Evolutionary conservation across 208 protist genomes (phyloP).

Genomic region (Trypanosoma platydactyli): DNA sequence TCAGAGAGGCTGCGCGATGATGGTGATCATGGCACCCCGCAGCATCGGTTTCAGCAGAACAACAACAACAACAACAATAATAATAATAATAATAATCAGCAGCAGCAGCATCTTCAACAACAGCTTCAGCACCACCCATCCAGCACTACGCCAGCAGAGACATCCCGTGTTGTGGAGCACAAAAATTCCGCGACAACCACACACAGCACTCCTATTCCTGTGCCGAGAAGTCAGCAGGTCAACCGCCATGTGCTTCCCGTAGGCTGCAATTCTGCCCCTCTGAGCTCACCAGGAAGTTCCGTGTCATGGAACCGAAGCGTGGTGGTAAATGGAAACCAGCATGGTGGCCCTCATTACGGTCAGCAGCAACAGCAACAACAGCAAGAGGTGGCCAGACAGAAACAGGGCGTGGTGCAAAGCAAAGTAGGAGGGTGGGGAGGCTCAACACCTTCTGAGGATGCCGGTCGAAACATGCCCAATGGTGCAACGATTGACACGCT

Average conservation of each 20-base stretch:
- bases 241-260: constrained; percentile 1
- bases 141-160: constrained; percentile 1
- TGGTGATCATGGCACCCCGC: constrained; percentile 2
- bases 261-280: not conserved
- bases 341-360: not conserved
- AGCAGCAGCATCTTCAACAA: not conserved
- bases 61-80: constrained; percentile 9
- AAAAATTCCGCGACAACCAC: constrained; percentile 1
- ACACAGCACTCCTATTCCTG: constrained; percentile 30
- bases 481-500: not conserved
- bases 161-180: constrained; percentile 9
- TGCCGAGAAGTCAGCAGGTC: constrained; percentile 29
- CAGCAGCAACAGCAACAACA: constrained; percentile 2
- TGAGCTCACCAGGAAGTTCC: not conserved
- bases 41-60: not conserved
- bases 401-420: not conserved
- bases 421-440: constrained; percentile 1
- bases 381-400: not conserved
- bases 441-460: constrained; percentile 9
- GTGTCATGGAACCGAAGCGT: constrained; percentile 18
- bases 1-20: constrained; percentile 7
- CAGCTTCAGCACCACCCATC: constrained; percentile 9
- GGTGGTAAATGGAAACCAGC: constrained; percentile 6
- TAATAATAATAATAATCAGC: constrained; percentile 10
- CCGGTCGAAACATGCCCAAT: not conserved